Evolutionary conservation across 2,329 filamentous ascomycete species (phyloP), one percentile per base, ranked within the genome.

Genomic region (Neopestalotiopsis sp.): DNA sequence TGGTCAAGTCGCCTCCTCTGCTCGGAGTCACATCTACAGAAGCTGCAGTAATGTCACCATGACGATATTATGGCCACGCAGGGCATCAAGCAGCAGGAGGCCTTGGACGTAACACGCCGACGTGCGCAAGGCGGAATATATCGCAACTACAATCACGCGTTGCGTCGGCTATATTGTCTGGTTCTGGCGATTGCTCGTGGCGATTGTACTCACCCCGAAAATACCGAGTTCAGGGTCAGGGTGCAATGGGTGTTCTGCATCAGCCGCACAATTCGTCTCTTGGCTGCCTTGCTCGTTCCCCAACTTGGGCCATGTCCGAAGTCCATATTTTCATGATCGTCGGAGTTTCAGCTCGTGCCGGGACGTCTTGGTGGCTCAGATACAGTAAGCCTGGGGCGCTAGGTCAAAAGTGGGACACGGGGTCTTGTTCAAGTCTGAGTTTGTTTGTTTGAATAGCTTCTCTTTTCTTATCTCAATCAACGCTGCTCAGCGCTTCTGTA

Each of bases 391-490:
- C 42, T 14, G 42, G 4, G 13, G 14, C 40, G 13, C 13, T 14
- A 49, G 42, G 42, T 49, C 3, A 28, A 49, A 49, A 58, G 56
- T 24, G 56, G 28, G 56, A 58, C 56, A 20, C 12, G 24, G 24
- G 12, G 24, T 58, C 14, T 20, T 58, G 20, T 58, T 58, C 20
- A 58, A 17, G 13, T n/a, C 7, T n/a, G 42, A 28, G 24, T 49
- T 49, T 49, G 14, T 45, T 3, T 45, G 40, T 49, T 71, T 75
- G 12, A 42, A 49, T n/a, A 63, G 32, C 42, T 49, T 42, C 24
- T 28, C 24, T 28, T 28, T 42, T 49, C 10, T 63, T 73, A 73
- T 76, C 72, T 17, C 17, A 72, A 73, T 71, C 70, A 74, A 75
- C 68, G 69, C 72, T 72, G 71, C 72, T 71, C 70, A 28, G 24